Conservation (phyloP, 83 land plant genomes). For the Picea abies region DNA sequence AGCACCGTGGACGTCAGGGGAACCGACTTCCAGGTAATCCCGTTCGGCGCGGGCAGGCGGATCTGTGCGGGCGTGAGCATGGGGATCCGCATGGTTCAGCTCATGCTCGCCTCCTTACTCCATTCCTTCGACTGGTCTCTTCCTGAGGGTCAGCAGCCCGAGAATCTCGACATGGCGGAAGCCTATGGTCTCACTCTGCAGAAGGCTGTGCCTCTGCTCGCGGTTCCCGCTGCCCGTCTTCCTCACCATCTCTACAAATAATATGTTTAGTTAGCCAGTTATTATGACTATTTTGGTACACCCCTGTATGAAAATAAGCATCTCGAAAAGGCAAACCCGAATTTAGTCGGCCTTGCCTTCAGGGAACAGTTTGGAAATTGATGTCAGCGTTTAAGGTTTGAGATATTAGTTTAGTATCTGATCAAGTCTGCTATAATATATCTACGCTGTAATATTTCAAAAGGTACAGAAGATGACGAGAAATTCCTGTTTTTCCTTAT, state of each 20-base stretch:
- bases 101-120: conserved; percentile 40
- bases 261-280: too few species aligned
- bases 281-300: too few species aligned
- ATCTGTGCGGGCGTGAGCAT: conserved; percentile 56
- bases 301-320: too few species aligned
- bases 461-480: too few species aligned
- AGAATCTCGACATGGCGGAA: conserved; percentile 59
- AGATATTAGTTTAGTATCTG: too few species aligned
- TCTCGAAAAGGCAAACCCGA: too few species aligned
- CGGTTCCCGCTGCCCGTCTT: conserved; percentile 36
- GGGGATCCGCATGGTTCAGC: conserved; percentile 48
- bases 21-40: conserved; percentile 63
- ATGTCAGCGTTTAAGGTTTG: too few species aligned
- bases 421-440: too few species aligned
- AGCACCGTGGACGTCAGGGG: conserved; percentile 47
- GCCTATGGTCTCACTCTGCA: conserved; percentile 54
- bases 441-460: too few species aligned
- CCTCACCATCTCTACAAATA: conserved; percentile 2
- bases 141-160: conserved; percentile 35
- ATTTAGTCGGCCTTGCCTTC: too few species aligned
- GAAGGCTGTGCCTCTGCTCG: conserved; percentile 34
- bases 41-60: conserved; percentile 68
- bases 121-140: conserved; percentile 52
- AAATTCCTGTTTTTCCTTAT: too few species aligned
- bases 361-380: too few species aligned